A percentile compares a stretch with the other conserved stretches of the same genome.
Conservation (phyloP, 1,139 yeast species). For the Saccharomyces uvarum region DNA sequence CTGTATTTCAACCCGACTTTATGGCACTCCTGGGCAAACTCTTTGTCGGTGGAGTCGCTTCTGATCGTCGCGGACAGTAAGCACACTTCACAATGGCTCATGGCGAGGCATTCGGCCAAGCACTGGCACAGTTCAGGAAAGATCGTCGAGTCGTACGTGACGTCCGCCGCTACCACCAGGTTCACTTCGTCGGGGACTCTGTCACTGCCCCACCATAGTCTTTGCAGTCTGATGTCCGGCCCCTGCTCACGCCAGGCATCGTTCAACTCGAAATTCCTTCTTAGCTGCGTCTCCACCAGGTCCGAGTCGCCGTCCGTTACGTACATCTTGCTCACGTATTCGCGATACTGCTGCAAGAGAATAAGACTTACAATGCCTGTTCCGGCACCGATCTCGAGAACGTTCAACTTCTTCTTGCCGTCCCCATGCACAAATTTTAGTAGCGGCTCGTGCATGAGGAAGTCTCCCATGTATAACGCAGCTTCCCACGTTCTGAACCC, state of each 20-base stretch:
- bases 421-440: constrained; percentile 1
- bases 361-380: constrained; percentile 78
- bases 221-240: constrained; percentile 31
- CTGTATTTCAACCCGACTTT: constrained; percentile 28
- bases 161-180: constrained; percentile 70
- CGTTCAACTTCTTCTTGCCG: constrained; percentile 9
- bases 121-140: constrained; percentile 51
- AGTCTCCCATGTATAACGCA: constrained; percentile 57
- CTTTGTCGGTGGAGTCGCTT: constrained; percentile 47
- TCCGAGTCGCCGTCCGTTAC: constrained; percentile 74
- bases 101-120: constrained; percentile 36
- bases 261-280: constrained; percentile 44
- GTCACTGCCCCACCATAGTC: constrained; percentile 59
- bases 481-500: constrained; percentile 96
- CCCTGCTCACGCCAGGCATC: constrained; percentile 15
- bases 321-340: constrained; percentile 31
- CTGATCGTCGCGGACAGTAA: constrained; percentile 71
- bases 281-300: constrained; percentile 45
- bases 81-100: constrained; percentile 26
- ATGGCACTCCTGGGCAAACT: constrained; percentile 44
- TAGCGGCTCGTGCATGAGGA: constrained; percentile 30
- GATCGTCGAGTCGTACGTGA: constrained; percentile 66
- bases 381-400: constrained; percentile 81
- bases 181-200: constrained; percentile 35
- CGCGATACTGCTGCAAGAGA: constrained; percentile 30